Conservation (phyloP, 2,329 filamentous ascomycete genomes). For the Huntiella omanensis region DNA sequence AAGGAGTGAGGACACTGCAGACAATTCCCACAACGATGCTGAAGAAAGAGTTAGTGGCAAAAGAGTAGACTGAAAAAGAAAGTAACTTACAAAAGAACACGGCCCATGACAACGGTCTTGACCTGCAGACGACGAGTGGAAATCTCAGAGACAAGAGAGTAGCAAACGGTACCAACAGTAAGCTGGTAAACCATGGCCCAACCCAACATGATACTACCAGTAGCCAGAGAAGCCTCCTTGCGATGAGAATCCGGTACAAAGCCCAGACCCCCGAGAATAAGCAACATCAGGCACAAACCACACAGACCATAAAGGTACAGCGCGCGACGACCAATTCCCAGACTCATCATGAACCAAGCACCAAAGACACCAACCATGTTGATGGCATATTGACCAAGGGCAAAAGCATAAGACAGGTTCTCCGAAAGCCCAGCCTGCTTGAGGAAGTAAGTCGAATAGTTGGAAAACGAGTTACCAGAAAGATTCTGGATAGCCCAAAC, state of each 20-base stretch:
- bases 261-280: constrained; percentile 70
- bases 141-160: constrained; percentile 71
- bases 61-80: not conserved
- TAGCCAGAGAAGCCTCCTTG: constrained; percentile 48
- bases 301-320: constrained; percentile 62
- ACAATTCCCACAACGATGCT: constrained; percentile 68
- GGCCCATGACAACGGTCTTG: constrained; percentile 77
- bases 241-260: constrained; percentile 45
- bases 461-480: constrained; percentile 44
- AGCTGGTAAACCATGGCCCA: constrained; percentile 75
- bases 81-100: constrained; percentile 46
- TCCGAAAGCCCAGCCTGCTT: constrained; percentile 37
- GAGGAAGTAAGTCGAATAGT: constrained; percentile 46
- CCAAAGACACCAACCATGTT: constrained; percentile 69
- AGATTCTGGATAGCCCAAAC: constrained; percentile 46
- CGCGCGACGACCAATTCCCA: constrained; percentile 54
- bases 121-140: constrained; percentile 70
- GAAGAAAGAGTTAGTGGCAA: constrained; percentile 5
- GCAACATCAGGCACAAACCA: constrained; percentile 54
- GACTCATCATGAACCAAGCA: constrained; percentile 62
- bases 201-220: constrained; percentile 66
- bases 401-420: constrained; percentile 35
- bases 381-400: constrained; percentile 46
- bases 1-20: constrained; percentile 65
- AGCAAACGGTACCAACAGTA: constrained; percentile 75